These are phyloP conservation scores for Vitis labrusca DNA, from an alignment of 164 flowering plant species.

Conservation along the genomic window DNA sequence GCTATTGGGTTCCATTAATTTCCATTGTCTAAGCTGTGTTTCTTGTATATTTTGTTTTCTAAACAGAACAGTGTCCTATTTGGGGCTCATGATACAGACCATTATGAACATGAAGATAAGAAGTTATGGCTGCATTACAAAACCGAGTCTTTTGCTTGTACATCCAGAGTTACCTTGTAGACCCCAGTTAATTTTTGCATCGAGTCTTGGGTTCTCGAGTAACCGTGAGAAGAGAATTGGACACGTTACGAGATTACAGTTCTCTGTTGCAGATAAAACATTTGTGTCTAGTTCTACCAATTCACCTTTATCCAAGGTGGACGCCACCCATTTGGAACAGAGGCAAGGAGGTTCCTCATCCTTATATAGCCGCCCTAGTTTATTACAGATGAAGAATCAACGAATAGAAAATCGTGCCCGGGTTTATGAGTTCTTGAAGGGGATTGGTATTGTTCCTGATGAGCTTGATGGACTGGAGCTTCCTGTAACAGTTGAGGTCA, in stretches of 20 bases:
- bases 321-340: conserved; percentile 18
- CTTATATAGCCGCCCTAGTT: conserved; percentile 77
- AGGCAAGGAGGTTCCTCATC: conserved; percentile 49
- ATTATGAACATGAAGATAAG: conserved; percentile 43
- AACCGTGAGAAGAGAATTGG: conserved; percentile 31
- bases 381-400: conserved; percentile 78
- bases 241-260: conserved; percentile 24
- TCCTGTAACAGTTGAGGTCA: conserved; percentile 85
- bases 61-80: too few species aligned
- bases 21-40: too few species aligned
- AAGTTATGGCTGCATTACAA: conserved; percentile 39
- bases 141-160: conserved; percentile 51
- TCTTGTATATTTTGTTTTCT: too few species aligned
- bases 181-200: conserved; percentile 20
- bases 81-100: not conserved
- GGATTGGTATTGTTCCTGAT: conserved; percentile 80
- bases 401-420: conserved; percentile 60
- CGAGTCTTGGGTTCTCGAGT: conserved; percentile 19
- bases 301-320: conserved; percentile 26
- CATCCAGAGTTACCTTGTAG: conserved; percentile 46
- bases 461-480: conserved; percentile 95
- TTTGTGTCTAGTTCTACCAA: conserved; percentile 34
- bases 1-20: too few species aligned
- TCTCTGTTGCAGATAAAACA: conserved; percentile 39
- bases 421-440: conserved; percentile 74